Evolutionary conservation across 1,284 basidiomycete genomes (phyloP), one percentile per base, ranked within the genome.

Genomic region (Peniophora sp.): DNA sequence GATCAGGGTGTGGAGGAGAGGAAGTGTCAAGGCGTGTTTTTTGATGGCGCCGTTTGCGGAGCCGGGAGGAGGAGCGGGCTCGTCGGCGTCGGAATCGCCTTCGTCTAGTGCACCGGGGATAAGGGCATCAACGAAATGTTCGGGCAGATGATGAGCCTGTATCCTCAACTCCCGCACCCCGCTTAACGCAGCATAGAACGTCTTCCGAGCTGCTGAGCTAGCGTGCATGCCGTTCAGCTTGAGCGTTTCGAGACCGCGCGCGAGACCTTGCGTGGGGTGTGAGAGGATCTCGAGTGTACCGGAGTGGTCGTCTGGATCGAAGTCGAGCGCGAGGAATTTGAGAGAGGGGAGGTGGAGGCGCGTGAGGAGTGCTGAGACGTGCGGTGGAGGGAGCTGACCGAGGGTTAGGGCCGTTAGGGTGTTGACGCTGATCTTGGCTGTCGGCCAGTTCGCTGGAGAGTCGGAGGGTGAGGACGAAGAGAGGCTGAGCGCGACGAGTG

Each of bases 401-500:
- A 85, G 63, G 2, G 64, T 65, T 17, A 86, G 68, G 17, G 70
- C 64, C 12, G 61, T 61, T n/a, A 85, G 61, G 2, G 71, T 73
- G 3, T 69, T 70, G 18, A 84, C 64, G 24, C 69, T 67, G 39
- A 83, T 43, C 58, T 47, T 50, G 50, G 64, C 55, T 23, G 51
- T 36, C 3, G 63, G 52, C 75, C 73, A 75, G 6, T 68, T 62
- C 2, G 56, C 37, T 3, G 67, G 67, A 6, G 61, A 59, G 37
- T 71, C 72, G 2, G 61, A 57, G 2, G 83, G 81, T 1, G 81
- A 83, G 9, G 82, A 82, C 27, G 67, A 56, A 39, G 66, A 68
- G 3, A 86, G 63, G 1, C 67, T 68, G 47, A 86, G 70, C 1
- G 61, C 68, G 17, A 68, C 58, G 8, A 86, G 69, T 0, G 81